Conservation (phyloP, 345 rosid species). For the Populus tremula region DNA sequence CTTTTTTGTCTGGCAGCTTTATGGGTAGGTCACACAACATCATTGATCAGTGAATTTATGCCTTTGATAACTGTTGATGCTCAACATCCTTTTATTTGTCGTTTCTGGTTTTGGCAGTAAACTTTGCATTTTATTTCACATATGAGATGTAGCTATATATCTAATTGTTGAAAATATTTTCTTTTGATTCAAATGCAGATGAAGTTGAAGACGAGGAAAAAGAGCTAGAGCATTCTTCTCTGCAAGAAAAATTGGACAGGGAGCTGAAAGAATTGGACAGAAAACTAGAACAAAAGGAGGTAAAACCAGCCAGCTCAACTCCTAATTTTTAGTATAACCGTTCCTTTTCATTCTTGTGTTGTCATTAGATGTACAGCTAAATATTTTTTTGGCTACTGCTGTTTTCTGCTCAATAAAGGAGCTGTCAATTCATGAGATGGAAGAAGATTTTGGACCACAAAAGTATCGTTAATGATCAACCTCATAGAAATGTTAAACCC, state of each 20-base stretch:
- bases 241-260: constrained; percentile 76
- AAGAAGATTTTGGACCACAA: neutral
- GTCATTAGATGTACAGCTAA: neutral
- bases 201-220: constrained; percentile 64
- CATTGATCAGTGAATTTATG: no score
- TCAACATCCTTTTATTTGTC: neutral
- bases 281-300: constrained; percentile 94
- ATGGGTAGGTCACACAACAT: neutral
- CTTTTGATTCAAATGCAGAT: constrained; percentile 42
- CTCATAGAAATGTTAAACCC: neutral
- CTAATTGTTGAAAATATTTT: neutral
- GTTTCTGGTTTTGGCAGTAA: neutral
- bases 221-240: constrained; percentile 86
- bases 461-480: neutral
- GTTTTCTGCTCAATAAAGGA: neutral
- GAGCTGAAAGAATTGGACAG: constrained; percentile 91
- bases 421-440: neutral
- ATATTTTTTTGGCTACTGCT: neutral
- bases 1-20: neutral
- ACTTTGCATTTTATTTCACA: constrained; percentile 8
- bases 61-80: no score
- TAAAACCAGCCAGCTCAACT: constrained; percentile 19
- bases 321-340: neutral
- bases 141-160: neutral
- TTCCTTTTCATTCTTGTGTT: neutral